Conservation (phyloP, 257 asterid species). For the Solanum neorickii region DNA sequence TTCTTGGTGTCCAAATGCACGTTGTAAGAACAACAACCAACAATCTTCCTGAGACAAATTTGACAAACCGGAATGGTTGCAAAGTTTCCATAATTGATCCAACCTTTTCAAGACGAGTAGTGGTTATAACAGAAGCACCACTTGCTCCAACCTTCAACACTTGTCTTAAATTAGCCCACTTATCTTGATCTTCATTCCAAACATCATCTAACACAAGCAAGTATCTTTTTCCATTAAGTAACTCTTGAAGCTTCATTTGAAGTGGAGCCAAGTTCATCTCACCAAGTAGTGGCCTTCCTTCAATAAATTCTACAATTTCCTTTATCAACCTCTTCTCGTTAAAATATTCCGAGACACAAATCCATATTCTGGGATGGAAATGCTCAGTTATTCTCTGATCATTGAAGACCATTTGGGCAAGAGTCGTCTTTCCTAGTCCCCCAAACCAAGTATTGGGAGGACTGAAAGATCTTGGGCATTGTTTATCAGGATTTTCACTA, state of each 20-base stretch:
- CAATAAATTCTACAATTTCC: not conserved
- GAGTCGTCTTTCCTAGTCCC: not conserved
- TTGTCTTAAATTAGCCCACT: not conserved
- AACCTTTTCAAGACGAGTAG: conserved; percentile 12
- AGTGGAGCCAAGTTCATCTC: not conserved
- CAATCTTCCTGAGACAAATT: too few relatives aligned
- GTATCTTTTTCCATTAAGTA: not conserved
- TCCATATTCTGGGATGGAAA: not conserved
- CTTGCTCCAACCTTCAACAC: conserved; percentile 4
- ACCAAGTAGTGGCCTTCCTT: not conserved
- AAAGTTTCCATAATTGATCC: not conserved
- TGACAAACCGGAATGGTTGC: too few relatives aligned
- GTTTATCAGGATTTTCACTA: not conserved
- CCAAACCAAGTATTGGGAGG: not conserved
- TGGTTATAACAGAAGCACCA: conserved; percentile 9
- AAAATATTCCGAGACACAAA: not conserved
- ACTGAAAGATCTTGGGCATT: not conserved
- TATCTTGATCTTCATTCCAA: not conserved
- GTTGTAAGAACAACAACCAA: too few relatives aligned
- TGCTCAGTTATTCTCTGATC: not conserved
- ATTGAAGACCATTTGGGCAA: not conserved
- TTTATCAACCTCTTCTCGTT: not conserved
- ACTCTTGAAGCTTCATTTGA: not conserved
- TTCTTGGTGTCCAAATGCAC: too few relatives aligned
- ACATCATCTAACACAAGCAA: not conserved